Evolutionary conservation across 2,329 filamentous ascomycete genomes (phyloP).

Genomic region (Talaromyces sp.): DNA sequence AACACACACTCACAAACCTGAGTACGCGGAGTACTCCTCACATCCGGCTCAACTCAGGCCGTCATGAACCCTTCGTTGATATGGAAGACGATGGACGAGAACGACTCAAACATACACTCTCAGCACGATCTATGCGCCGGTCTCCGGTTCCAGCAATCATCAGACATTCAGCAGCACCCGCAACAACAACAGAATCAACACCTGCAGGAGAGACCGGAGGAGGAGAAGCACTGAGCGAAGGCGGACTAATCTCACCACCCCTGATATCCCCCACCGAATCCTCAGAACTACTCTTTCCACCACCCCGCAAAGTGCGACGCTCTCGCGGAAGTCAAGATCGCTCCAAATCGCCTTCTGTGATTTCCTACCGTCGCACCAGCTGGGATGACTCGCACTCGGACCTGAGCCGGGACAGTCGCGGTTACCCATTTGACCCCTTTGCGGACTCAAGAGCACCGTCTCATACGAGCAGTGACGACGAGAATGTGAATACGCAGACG

Average conservation of each 20-base stretch:
- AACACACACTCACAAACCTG: constrained; percentile 6
- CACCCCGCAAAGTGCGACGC: constrained; percentile 41
- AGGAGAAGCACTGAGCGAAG: not conserved
- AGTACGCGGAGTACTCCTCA: constrained; percentile 48
- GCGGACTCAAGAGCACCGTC: constrained; percentile 60
- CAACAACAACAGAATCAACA: constrained; percentile 27
- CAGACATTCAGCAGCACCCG: constrained; percentile 22
- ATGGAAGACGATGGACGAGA: constrained; percentile 27
- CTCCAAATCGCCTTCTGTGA: constrained; percentile 50
- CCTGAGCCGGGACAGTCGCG: constrained; percentile 52
- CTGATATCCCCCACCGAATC: constrained; percentile 43
- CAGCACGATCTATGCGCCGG: constrained; percentile 8
- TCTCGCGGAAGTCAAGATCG: constrained; percentile 52
- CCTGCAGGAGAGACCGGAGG: constrained; percentile 46
- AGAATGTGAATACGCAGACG: constrained; percentile 67
- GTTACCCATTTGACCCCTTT: constrained; percentile 54
- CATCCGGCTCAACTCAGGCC: constrained; percentile 62
- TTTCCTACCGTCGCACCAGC: constrained; percentile 59
- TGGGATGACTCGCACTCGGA: constrained; percentile 59
- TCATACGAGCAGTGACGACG: constrained; percentile 61
- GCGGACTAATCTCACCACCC: constrained; percentile 32
- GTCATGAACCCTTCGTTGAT: constrained; percentile 50
- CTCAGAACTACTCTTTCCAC: constrained; percentile 38
- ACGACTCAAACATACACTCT: constrained; percentile 11
- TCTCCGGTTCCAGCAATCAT: constrained; percentile 21